Base-by-base conservation (phyloP, 192 early-diverging fungal genomes). In the Coemansia pectinata region DNA sequence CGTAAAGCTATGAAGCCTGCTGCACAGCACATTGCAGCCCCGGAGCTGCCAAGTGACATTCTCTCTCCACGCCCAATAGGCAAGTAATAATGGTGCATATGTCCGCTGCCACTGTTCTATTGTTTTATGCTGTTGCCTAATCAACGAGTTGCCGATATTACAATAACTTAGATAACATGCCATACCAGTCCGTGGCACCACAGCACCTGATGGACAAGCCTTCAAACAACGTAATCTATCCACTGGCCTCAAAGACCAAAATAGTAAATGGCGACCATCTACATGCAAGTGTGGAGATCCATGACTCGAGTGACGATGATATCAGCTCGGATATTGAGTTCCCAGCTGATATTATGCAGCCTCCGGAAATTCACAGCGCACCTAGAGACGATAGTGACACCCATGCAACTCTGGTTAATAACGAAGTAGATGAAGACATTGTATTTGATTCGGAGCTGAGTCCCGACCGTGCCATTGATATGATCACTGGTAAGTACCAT, bases 221-320 rank as follows among this genome's bases (percentile, higher is more conserved):
- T 65, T 53, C 19, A 29, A 59, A 14, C 63, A 71, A 21, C 25
- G 52, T n/a, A 14, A 5, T 53, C 5, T 12, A 27, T 53, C 52
- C 23, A 14, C 25, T 14, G 10, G 23, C 52, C 25, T 53, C 52
- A 14, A 53, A 10, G 52, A 29, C 25, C 52, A 53, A 25, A 0
- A 27, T 14, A 27, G 25, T 10, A 19, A 48, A 21, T 21, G 47
- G 19, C 19, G 19, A 19, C 6, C 19, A 21, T 19, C 47, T 21
- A 1, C 47, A 6, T 48, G 19, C 47, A 9, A 69, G 73, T 47
- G 63, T 75, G 12, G 21, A 69, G 15, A 75, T 75, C 0, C 73
- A 52, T 23, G 73, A 75, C 36, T 75, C 73, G n/a, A 75, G 73
- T 19, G 73, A 75, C 15, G 62, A 65, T 17, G 67, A 75, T 15